Conservation (phyloP, 352 stramenopile species). For the Globisporangium canariense region DNA sequence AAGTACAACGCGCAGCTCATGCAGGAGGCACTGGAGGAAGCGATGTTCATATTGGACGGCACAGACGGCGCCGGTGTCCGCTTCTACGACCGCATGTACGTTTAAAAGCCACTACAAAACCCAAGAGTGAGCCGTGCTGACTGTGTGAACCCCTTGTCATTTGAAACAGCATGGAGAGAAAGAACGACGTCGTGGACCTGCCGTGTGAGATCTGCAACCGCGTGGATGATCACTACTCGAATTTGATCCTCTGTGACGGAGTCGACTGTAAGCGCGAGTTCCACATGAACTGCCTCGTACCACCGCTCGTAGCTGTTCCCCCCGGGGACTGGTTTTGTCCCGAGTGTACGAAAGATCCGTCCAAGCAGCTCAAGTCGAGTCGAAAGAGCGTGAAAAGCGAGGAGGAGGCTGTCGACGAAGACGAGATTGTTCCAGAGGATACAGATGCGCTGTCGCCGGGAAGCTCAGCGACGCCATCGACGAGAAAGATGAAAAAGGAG, state of each 20-base stretch:
- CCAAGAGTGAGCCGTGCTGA: not conserved
- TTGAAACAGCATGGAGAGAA: conserved; percentile 59
- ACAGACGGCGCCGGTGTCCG: conserved; percentile 45
- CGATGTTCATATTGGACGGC: conserved; percentile 59
- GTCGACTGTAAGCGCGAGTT: conserved; percentile 81
- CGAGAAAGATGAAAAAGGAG: conserved; percentile 51
- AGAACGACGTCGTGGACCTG: conserved; percentile 62
- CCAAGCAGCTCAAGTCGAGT: conserved; percentile 26
- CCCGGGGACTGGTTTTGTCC: conserved; percentile 79
- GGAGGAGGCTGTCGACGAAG: not conserved
- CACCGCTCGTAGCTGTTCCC: conserved; percentile 58
- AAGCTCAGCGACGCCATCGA: conserved; percentile 10
- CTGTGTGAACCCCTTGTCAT: not conserved
- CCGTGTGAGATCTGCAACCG: conserved; percentile 82
- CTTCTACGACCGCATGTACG: conserved; percentile 84
- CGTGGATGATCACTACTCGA: conserved; percentile 77
- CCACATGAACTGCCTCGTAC: conserved; percentile 81
- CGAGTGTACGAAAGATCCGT: conserved; percentile 46
- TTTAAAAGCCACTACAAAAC: conserved; percentile 1
- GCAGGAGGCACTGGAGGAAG: conserved; percentile 70
- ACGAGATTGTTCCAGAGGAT: conserved; percentile 12
- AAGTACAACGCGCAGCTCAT: conserved; percentile 74
- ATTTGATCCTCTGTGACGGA: conserved; percentile 83
- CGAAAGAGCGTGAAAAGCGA: conserved; percentile 20
- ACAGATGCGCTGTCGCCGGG: conserved; percentile 14